Evolutionary conservation across 169 alveolate species (phyloP), one percentile per base, ranked within the genome.

Genomic region (Plasmodium gallinaceum): DNA sequence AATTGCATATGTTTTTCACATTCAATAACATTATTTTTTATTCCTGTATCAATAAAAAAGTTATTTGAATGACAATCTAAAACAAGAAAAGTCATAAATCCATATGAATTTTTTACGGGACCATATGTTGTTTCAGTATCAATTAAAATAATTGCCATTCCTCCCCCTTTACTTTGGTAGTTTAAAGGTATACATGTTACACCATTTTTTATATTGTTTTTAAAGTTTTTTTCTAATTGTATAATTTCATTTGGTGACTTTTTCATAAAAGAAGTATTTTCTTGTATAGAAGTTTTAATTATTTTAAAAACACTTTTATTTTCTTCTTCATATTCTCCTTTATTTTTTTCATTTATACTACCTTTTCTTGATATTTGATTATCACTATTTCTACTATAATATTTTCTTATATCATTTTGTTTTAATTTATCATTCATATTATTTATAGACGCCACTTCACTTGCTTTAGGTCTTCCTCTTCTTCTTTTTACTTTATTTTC

Each of bases 1-100:
- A 86, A 72, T 45, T 86, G 92, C 92, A 86, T 86, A 61, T 86
- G 92, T 32, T 86, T 86, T 71, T 86, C 92, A 64, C 92, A 86
- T 86, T 86, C 92, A 16, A 72, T 86, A 71, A 73, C 71, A 52
- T 86, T 86, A 58, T 73, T 69, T 58, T 69, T 86, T 22, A 70
- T 86, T 70, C 92, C 92, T 60, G 92, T 86, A 24, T 86, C 92
- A 62, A 86, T 86, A 51, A 71, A 86, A 51, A 86, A 86, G 9
- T 86, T 69, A 52, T 86, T 72, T 48, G 75, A 16, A 45, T 86
- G 74, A 45, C 92, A 86, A 71, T 71, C 92, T 86, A 86, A 66
- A 70, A 86, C 75, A 52, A 86, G 92, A 71, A 86, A 86, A 7
- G 92, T 86, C 92, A 86, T 86, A 86, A 86, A 86, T 16, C 92